These are phyloP conservation scores for Modicella reniformis DNA, from an alignment of 371 early-diverging fungal genomes.

Conservation along the genomic window DNA sequence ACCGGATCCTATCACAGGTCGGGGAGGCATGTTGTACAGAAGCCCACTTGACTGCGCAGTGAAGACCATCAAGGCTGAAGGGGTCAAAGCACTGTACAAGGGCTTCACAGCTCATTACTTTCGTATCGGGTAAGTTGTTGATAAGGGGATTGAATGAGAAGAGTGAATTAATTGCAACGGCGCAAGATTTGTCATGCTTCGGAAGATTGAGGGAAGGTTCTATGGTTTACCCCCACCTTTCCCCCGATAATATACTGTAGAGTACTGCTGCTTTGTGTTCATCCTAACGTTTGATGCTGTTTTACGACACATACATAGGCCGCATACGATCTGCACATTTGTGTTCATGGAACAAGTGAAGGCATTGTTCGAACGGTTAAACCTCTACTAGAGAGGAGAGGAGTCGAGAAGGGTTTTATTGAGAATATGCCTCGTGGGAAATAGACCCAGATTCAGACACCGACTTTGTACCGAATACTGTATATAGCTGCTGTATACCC, in stretches of 20 bases:
- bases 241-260: too few species aligned
- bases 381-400: constrained; percentile 3
- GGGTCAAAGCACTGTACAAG: constrained; percentile 88
- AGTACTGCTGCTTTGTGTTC: too few species aligned
- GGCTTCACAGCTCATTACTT: constrained; percentile 93
- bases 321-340: constrained; percentile 94
- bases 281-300: too few species aligned
- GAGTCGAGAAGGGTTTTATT: background rate
- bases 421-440: background rate
- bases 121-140: constrained; percentile 86
- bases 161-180: too few species aligned
- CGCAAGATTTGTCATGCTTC: too few species aligned
- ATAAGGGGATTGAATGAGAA: too few species aligned
- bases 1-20: constrained; percentile 69
- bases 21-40: constrained; percentile 77
- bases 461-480: background rate
- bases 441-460: background rate
- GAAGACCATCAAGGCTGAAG: constrained; percentile 87
- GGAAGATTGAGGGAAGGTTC: background rate
- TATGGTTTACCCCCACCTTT: too few species aligned
- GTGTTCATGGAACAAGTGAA: constrained; percentile 88
- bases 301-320: too few species aligned
- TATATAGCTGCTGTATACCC: too few species aligned
- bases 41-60: constrained; percentile 84
- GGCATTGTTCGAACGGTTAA: constrained; percentile 26